These are phyloP conservation scores for Phlebopus sp. DNA, from an alignment of 1,284 basidiomycete species.

Conservation along the genomic window DNA sequence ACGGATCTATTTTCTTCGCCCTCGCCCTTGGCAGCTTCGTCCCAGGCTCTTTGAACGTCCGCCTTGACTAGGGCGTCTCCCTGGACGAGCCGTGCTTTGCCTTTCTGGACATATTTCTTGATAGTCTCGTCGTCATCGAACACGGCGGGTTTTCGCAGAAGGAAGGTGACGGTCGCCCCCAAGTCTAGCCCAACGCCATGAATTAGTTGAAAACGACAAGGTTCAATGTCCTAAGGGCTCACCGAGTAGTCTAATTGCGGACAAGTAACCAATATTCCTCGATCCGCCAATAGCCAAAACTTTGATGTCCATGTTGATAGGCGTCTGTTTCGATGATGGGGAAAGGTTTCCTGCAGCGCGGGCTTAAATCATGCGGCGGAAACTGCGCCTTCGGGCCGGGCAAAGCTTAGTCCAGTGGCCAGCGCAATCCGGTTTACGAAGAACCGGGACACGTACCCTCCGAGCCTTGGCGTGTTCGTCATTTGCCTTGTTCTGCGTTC, in stretches of 20 bases:
- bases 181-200: slow-evolving; percentile 29
- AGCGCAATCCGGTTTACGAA: no score
- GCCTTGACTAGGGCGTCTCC: slow-evolving; percentile 47
- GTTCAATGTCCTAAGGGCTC: background rate
- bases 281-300: slow-evolving; percentile 58
- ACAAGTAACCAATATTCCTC: slow-evolving; percentile 59
- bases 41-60: slow-evolving; percentile 45
- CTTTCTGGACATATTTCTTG: slow-evolving; percentile 38
- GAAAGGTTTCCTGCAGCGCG: no score
- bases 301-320: slow-evolving; percentile 27
- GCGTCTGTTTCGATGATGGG: no score
- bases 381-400: no score
- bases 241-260: slow-evolving; percentile 52
- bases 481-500: no score
- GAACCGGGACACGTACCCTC: no score
- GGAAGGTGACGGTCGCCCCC: slow-evolving; percentile 50
- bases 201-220: background rate
- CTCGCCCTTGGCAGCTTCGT: slow-evolving; percentile 26
- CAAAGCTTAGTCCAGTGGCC: no score
- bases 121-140: slow-evolving; percentile 46
- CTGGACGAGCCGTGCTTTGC: slow-evolving; percentile 42
- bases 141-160: slow-evolving; percentile 39
- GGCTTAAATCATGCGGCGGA: no score
- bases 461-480: no score
- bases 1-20: slow-evolving; percentile 19